These are phyloP conservation scores for Helianthus annuus DNA, from an alignment of 129 eudicot species.

Conservation along the genomic window HanXRQr2.0-SUNRISE NC_035442.2:14446321-14446820, in stretches of 20 bases:
- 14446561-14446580: slow-evolving; percentile 3
- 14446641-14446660: slow-evolving; percentile 11
- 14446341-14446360: no score
- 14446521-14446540: no score
- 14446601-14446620: slow-evolving; percentile 14
- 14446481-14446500: no score
- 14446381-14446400: no score
- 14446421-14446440: no score
- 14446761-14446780: slow-evolving; percentile 46
- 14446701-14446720: background rate
- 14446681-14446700: background rate
- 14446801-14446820: slow-evolving; percentile 55
- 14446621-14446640: background rate
- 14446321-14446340: no score
- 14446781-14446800: slow-evolving; percentile 48
- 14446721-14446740: slow-evolving; percentile 30
- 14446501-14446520: no score
- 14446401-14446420: no score
- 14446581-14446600: background rate
- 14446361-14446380: no score
- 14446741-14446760: slow-evolving; percentile 56
- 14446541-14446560: background rate
- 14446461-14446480: no score
- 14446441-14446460: no score
- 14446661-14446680: background rate